These are phyloP conservation scores for Aspergillus udagawae DNA, from an alignment of 2,329 filamentous ascomycete species.

Conservation along the genomic window DNA sequence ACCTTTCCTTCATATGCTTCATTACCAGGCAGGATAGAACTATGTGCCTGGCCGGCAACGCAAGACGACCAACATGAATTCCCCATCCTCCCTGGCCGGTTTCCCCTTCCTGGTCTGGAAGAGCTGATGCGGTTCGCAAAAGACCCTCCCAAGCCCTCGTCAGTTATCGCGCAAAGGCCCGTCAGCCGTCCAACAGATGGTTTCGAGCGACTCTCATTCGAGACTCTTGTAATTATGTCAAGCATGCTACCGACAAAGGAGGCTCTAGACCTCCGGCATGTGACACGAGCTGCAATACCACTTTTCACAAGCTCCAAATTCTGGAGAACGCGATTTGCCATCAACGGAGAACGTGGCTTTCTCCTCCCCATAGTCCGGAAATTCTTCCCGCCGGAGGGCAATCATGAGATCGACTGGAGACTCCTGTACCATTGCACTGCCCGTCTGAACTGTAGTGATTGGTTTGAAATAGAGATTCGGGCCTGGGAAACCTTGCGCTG, in stretches of 20 bases:
- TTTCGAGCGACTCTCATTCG: conserved; percentile 6
- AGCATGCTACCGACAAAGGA: conserved; percentile 1
- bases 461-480: background rate
- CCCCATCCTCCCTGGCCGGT: background rate
- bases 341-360: conserved; percentile 6
- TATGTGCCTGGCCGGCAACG: too few species aligned
- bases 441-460: background rate
- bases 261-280: conserved; percentile 2
- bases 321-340: conserved; percentile 10
- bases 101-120: background rate
- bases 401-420: conserved; percentile 6
- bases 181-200: background rate
- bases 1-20: background rate
- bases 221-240: conserved; percentile 5
- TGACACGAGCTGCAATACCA: conserved; percentile 4
- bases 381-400: background rate
- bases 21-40: background rate
- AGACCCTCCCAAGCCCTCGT: background rate
- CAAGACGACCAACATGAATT: too few species aligned
- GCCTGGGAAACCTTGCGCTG: conserved; percentile 8
- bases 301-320: conserved; percentile 6
- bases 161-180: background rate
- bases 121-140: conserved; percentile 1
- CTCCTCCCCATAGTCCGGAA: conserved; percentile 1
- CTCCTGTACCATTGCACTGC: conserved; percentile 8